Evolutionary conservation across 169 alveolate species (phyloP).

Genomic region (Eimeria zaria): DNA sequence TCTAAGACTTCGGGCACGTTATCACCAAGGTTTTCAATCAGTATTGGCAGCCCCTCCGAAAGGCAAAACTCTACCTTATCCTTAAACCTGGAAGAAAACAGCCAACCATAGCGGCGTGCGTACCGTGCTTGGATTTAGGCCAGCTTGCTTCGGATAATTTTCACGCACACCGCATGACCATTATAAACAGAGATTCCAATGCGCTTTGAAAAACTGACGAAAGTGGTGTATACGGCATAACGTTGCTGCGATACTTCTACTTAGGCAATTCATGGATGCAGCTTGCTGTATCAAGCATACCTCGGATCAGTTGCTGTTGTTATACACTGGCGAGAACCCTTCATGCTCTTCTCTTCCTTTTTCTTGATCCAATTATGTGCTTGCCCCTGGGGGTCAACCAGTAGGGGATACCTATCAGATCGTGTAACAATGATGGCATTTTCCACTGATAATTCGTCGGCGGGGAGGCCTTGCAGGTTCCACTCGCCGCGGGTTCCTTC

Average conservation of each 20-base stretch:
- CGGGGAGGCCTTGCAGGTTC: constrained; percentile 96
- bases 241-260: background rate
- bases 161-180: too few relatives aligned
- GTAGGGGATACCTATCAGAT: constrained; percentile 98
- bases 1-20: constrained; percentile 98
- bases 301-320: constrained; percentile 92
- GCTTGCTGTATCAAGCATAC: background rate
- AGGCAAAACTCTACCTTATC: constrained; percentile 96
- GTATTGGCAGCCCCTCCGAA: constrained; percentile 95
- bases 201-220: background rate
- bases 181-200: too few relatives aligned
- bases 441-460: constrained; percentile 97
- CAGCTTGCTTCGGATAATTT: background rate
- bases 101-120: background rate
- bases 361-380: constrained; percentile 98
- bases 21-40: constrained; percentile 98
- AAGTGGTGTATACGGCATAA: background rate
- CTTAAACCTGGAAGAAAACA: constrained; percentile 90
- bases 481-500: constrained; percentile 97
- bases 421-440: constrained; percentile 97
- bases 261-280: background rate
- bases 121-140: background rate
- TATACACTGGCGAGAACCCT: constrained; percentile 93
- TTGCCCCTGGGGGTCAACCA: constrained; percentile 98
- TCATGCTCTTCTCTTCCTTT: constrained; percentile 86